Base-by-base conservation (phyloP, 352 stramenopile genomes). In the Aphanomyces astaci region DNA sequence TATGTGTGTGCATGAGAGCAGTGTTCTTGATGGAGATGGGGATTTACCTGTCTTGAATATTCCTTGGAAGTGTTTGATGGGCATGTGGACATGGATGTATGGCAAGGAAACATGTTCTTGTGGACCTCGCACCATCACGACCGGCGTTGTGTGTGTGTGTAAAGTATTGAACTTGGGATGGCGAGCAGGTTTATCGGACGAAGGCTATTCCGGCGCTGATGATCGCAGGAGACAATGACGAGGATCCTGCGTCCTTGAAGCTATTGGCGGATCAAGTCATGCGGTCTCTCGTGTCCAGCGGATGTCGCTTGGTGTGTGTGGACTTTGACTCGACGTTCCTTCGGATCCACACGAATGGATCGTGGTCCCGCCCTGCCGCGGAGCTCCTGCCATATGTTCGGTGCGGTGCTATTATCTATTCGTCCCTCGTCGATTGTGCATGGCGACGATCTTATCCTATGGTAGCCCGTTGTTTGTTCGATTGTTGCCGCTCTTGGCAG, bases 241-340 rank as follows among this genome's bases (percentile, higher is more conserved):
- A 54, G 19, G 64, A 64, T 2, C 43, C 39, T 2, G n/a, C 33
- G 13, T 40, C 33, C n/a, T 30, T 27, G 9, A 45, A 31, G 32
- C 22, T 19, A 7, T 10, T 59, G 13, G 62, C 62, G 15, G 19
- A 49, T 4, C 43, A 68, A 7, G 49, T 52, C 45, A 76, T 76
- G 2, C 51, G 33, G 0, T 72, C 71, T 4, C 73, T 93, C 33
- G 62, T 72, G 9, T 73, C 73, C 10, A 72, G 68, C 0, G 78
- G 80, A 28, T 74, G 74, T 17, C 87, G 80, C 39, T 79, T 94
- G 54, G 81, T 94, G 31, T 92, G 83, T 59, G 88, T 94, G 69
- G 86, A 94, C 73, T 91, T 94, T 64, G 86, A 94, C 63, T 78
- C 84, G 51, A 94, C 86, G 33, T 87, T 94, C 62, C 78, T 94